These are phyloP conservation scores for Artemisia tridentata DNA, from an alignment of 129 eudicot genomes.

Conservation along the genomic window DNA sequence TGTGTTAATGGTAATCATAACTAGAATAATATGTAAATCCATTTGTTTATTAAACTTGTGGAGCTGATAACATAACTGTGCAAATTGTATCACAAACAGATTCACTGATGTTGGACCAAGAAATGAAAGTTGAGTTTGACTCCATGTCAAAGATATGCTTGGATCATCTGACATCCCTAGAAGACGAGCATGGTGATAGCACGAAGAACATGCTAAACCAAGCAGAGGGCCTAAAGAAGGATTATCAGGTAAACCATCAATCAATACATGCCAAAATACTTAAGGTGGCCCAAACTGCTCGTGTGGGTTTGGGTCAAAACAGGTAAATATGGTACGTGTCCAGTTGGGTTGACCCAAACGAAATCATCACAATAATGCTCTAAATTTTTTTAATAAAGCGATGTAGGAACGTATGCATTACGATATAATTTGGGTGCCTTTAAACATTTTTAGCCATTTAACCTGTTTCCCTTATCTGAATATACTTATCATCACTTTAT, in stretches of 20 bases:
- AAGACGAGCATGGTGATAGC: constrained; percentile 40
- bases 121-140: constrained; percentile 41
- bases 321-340: no score
- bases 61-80: constrained; percentile 6
- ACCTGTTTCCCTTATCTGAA: no score
- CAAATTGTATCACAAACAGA: constrained; percentile 37
- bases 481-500: not conserved
- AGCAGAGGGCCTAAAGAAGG: constrained; percentile 61
- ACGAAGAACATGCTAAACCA: constrained; percentile 42
- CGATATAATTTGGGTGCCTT: no score
- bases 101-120: constrained; percentile 53
- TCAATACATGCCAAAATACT: no score
- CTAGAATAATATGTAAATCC: not conserved
- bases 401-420: no score
- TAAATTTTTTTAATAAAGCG: no score
- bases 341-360: no score
- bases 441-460: no score
- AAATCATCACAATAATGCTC: no score
- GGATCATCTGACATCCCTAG: constrained; percentile 50
- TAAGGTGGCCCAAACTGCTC: no score
- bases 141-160: constrained; percentile 43
- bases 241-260: constrained; percentile 55
- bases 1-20: constrained; percentile 51
- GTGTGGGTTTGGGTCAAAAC: not conserved
- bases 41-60: not conserved